Conservation (phyloP, 768 basidiomycete genomes). For the Pholiota microspora region DNA sequence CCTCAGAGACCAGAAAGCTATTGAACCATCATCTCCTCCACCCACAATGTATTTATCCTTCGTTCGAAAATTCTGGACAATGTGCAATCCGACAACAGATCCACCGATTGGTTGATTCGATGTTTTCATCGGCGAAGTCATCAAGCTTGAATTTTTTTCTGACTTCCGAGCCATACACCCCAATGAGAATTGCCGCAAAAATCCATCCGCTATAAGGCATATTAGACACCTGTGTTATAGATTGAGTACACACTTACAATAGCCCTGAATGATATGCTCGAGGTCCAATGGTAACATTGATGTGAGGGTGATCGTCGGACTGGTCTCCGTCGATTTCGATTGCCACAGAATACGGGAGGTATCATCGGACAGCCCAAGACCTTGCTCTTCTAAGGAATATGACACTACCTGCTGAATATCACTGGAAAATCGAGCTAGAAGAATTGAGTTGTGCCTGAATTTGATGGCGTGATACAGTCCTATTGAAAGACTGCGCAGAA, state of each 20-base stretch:
- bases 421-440: constrained; percentile 11
- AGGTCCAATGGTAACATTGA: constrained; percentile 56
- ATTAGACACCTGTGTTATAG: constrained; percentile 8
- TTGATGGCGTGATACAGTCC: constrained; percentile 23
- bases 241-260: constrained; percentile 40
- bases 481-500: constrained; percentile 15
- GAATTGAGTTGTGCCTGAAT: constrained; percentile 14
- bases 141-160: constrained; percentile 18
- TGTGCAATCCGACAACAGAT: constrained; percentile 47
- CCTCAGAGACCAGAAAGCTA: constrained; percentile 72
- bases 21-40: constrained; percentile 75
- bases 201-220: constrained; percentile 46
- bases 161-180: constrained; percentile 31
- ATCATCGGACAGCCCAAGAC: not conserved
- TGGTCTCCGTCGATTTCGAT: constrained; percentile 1
- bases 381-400: constrained; percentile 5
- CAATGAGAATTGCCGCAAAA: constrained; percentile 45
- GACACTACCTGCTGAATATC: constrained; percentile 11
- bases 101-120: constrained; percentile 51
- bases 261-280: constrained; percentile 60
- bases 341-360: constrained; percentile 25
- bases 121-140: constrained; percentile 27
- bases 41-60: constrained; percentile 66
- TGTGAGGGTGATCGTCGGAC: constrained; percentile 19
- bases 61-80: constrained; percentile 55